These are phyloP conservation scores for Halteria grandinella DNA, from an alignment of 73 alveolate species.

Conservation along the genomic window DNA sequence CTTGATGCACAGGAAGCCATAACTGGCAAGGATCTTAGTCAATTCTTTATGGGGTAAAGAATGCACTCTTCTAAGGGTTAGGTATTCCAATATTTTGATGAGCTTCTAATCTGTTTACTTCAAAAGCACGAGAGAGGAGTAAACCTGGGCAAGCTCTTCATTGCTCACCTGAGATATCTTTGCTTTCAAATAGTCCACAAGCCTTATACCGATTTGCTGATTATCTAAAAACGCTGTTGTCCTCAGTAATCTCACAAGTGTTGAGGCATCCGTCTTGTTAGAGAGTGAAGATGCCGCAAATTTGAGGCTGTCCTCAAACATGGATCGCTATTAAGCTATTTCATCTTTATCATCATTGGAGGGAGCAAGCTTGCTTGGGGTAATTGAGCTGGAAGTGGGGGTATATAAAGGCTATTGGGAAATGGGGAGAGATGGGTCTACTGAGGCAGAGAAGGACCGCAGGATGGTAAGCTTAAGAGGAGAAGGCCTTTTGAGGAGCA, in stretches of 20 bases:
- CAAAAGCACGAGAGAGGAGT: slow-evolving; percentile 3
- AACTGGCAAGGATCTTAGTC: slow-evolving; percentile 1
- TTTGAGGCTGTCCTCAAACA: slow-evolving; percentile 16
- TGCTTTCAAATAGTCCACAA: slow-evolving; percentile 16
- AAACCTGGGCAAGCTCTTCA: slow-evolving; percentile 32
- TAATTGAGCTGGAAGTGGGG: too few species aligned
- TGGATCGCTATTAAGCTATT: not conserved
- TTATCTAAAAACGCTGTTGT: slow-evolving; percentile 27
- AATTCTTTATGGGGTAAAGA: not conserved
- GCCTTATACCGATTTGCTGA: not conserved
- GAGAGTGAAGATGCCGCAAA: slow-evolving; percentile 4
- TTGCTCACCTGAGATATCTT: slow-evolving; percentile 12
- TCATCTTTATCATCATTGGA: slow-evolving; percentile 19
- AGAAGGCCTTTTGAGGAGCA: too few species aligned
- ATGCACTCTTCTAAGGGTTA: slow-evolving; percentile 25
- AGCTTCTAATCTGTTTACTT: not conserved
- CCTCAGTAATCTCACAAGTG: not conserved
- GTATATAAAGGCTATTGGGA: too few species aligned
- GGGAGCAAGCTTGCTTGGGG: too few species aligned
- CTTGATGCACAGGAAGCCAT: slow-evolving; percentile 11
- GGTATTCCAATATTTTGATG: not conserved
- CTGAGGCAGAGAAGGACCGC: too few species aligned
- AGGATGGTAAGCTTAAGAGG: too few species aligned
- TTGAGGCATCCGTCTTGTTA: slow-evolving; percentile 20
- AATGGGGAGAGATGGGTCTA: too few species aligned